Evolutionary conservation across 805 yeast genomes (phyloP).

Genomic region (Myxozyma nipponensis): DNA sequence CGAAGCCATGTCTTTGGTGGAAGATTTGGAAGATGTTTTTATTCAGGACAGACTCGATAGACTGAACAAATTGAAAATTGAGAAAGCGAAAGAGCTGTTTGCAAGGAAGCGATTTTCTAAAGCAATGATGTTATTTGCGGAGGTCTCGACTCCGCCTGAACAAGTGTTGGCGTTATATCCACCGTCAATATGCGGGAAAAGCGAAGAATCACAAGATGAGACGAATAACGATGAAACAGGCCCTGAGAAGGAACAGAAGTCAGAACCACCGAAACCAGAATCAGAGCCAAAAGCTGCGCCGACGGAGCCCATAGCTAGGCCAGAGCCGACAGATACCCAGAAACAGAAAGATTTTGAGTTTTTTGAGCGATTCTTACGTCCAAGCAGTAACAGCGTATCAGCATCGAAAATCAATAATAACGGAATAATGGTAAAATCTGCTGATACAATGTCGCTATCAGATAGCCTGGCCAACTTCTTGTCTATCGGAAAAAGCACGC

Average conservation of each 20-base stretch:
- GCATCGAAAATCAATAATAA: slow-evolving; percentile 3
- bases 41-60: slow-evolving; percentile 36
- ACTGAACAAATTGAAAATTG: slow-evolving; percentile 45
- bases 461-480: slow-evolving; percentile 20
- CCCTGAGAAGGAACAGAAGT: not conserved
- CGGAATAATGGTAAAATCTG: slow-evolving; percentile 2
- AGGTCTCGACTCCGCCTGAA: slow-evolving; percentile 59
- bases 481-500: slow-evolving; percentile 15
- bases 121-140: slow-evolving; percentile 47
- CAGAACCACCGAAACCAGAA: not conserved
- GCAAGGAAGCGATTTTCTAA: slow-evolving; percentile 34
- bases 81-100: slow-evolving; percentile 40
- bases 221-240: not conserved
- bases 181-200: slow-evolving; percentile 30
- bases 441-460: slow-evolving; percentile 13
- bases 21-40: slow-evolving; percentile 34
- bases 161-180: slow-evolving; percentile 50
- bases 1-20: slow-evolving; percentile 46
- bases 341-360: slow-evolving; percentile 16
- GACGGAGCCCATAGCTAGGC: not conserved
- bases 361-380: slow-evolving; percentile 23
- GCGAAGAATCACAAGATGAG: not conserved
- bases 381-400: slow-evolving; percentile 5
- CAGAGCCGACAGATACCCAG: slow-evolving; percentile 4
- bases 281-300: not conserved